phyloP scores from a whole-genome alignment of 2,329 filamentous ascomycete species.

The Conoideocrella luteorostrata region DNA sequence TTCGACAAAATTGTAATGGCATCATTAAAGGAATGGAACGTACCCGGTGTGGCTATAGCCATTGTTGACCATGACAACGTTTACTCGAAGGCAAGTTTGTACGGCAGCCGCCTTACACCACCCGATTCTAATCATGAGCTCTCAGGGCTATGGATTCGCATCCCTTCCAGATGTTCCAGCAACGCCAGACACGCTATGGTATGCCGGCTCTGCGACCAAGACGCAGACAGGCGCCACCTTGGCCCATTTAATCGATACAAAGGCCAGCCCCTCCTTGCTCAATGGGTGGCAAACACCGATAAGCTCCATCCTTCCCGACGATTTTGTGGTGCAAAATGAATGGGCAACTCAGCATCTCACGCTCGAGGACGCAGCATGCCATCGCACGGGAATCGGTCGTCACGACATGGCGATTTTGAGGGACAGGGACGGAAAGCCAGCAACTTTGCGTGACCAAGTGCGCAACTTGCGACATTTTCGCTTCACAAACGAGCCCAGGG shows the following conservation, averaged over 20 bases:
- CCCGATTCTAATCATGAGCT: neutral
- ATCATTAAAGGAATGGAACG: conserved; percentile 19
- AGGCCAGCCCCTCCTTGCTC: conserved; percentile 19
- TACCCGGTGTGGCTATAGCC: conserved; percentile 20
- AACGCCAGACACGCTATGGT: conserved; percentile 45
- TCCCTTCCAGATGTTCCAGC: conserved; percentile 31
- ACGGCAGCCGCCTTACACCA: neutral
- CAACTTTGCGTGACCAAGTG: conserved; percentile 28
- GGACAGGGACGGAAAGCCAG: conserved; percentile 22
- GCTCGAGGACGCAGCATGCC: too few relatives aligned
- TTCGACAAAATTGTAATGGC: conserved; percentile 11
- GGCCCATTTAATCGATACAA: conserved; percentile 41
- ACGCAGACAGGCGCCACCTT: conserved; percentile 45
- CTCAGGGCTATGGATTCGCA: conserved; percentile 23
- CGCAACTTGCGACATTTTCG: conserved; percentile 39
- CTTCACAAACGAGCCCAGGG: conserved; percentile 36
- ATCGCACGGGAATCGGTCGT: conserved; percentile 42
- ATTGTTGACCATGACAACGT: conserved; percentile 20
- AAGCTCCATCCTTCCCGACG: too few relatives aligned
- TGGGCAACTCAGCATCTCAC: too few relatives aligned
- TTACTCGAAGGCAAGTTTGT: too few relatives aligned
- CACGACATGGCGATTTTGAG: conserved; percentile 26
- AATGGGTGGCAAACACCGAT: conserved; percentile 40
- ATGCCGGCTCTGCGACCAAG: conserved; percentile 50
- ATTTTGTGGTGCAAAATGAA: too few relatives aligned